Evolutionary conservation across 1,139 yeast genomes (phyloP).

Genomic region (Lodderomyces margitis): DNA sequence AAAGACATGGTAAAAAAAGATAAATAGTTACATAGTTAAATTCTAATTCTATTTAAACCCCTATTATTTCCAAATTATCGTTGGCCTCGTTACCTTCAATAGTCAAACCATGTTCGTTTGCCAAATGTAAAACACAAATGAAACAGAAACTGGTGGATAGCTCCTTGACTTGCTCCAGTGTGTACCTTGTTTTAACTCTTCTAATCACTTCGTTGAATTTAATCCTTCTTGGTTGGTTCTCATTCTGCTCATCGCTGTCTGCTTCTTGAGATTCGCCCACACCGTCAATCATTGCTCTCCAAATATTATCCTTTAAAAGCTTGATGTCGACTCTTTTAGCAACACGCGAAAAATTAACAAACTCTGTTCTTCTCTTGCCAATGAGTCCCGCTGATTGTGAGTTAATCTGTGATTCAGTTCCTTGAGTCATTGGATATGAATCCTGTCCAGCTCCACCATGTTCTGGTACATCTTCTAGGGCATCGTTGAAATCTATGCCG

Average conservation of each 20-base stretch:
- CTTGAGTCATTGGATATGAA: not conserved
- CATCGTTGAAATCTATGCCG: constrained; percentile 48
- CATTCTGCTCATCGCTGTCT: constrained; percentile 8
- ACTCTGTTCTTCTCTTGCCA: constrained; percentile 55
- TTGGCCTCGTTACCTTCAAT: constrained; percentile 56
- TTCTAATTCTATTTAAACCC: constrained; percentile 21
- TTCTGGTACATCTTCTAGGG: constrained; percentile 25
- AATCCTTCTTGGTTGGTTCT: constrained; percentile 11
- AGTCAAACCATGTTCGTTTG: constrained; percentile 79
- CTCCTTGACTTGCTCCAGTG: constrained; percentile 54
- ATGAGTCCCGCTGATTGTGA: constrained; percentile 21
- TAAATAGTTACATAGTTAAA: constrained; percentile 2
- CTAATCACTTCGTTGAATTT: constrained; percentile 48
- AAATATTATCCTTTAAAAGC: constrained; percentile 74
- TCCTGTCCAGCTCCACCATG: not conserved
- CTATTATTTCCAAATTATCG: constrained; percentile 57
- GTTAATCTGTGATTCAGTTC: not conserved
- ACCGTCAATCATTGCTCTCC: constrained; percentile 54
- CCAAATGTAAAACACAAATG: constrained; percentile 79
- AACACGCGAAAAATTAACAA: constrained; percentile 70
- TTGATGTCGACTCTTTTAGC: constrained; percentile 87
- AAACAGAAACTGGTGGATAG: constrained; percentile 86
- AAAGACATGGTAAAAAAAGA: constrained; percentile 10
- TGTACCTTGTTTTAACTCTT: constrained; percentile 53
- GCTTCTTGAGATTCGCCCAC: constrained; percentile 11